Evolutionary conservation across 2,329 filamentous ascomycete genomes (phyloP), one percentile per base, ranked within the genome.

Genomic region (Phialophora macrospora): DNA sequence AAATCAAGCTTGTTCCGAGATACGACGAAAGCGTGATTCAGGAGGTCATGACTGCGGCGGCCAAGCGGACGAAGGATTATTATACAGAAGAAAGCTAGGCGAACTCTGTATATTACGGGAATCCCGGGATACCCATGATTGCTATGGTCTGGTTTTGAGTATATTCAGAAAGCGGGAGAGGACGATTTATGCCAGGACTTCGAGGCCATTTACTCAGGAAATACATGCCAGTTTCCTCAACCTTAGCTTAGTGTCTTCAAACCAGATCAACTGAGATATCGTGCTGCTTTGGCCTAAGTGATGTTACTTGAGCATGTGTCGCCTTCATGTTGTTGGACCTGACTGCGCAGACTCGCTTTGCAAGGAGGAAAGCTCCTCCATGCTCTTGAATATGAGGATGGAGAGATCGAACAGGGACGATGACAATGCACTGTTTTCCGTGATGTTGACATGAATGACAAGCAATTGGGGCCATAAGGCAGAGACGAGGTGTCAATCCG

Each of bases 1-100:
- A 85, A 70, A 81, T 87, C 4, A 83, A 77, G 71, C 73, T 88
- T n/a, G 76, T 85, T 17, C 83, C 84, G 0, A 77, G 85, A 54
- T 82, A 85, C 69, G 71, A 75, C 1, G 62, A 69, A 52, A 64
- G 60, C 26, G 65, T 66, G 41, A 69, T 69, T 20, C 51, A 67
- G 32, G 67, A 69, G n/a, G 57, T 67, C 24, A 61, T 69, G 65
- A 57, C 62, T 22, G 65, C 59, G 6, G 65, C 67, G 6, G 63
- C 65, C 7, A 56, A 69, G n/a, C 51, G 67, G 26, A 69, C 67
- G 8, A 69, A 69, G 41, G 62, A 67, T 28, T 69, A 69, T 54
- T 69, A 69, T 56, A 60, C 62, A 2, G 67, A 69, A 34, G 51
- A 64, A 3, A 60, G 22, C 58, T 60, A 38, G 49, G 28, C 17